These are phyloP conservation scores for Aspergillus quadrilineatus DNA, from an alignment of 2,329 filamentous ascomycete species.

Conservation along the genomic window DNA sequence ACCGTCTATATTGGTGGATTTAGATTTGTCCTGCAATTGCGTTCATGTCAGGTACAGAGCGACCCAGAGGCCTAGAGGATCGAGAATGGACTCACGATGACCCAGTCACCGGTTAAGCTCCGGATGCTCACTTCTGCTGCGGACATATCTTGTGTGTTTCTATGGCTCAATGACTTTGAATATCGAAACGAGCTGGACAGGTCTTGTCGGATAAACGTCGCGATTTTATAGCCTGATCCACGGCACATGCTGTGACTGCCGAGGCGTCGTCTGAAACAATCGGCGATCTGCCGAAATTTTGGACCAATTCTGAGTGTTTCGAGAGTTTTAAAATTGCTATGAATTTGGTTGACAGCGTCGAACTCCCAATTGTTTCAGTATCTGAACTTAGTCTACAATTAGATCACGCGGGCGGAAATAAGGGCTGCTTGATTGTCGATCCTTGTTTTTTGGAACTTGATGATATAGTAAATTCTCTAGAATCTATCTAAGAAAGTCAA, in stretches of 20 bases:
- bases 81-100: background rate
- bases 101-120: constrained; percentile 1
- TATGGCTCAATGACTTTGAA: background rate
- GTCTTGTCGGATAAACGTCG: background rate
- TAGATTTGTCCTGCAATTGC: constrained; percentile 1
- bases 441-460: background rate
- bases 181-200: background rate
- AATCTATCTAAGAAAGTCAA: too few relatives aligned
- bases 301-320: background rate
- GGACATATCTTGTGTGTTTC: background rate
- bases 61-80: background rate
- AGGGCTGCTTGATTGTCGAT: background rate
- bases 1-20: background rate
- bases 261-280: background rate
- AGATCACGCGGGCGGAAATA: background rate
- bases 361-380: background rate
- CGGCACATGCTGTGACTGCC: background rate
- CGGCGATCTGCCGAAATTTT: background rate
- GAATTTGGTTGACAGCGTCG: background rate
- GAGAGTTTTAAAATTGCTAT: background rate
- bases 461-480: too few relatives aligned
- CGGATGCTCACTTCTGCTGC: background rate
- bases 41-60: background rate
- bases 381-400: background rate
- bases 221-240: background rate